Base-by-base conservation (phyloP, 495 filamentous ascomycete genomes). In the Cercophora scortea region DNA sequence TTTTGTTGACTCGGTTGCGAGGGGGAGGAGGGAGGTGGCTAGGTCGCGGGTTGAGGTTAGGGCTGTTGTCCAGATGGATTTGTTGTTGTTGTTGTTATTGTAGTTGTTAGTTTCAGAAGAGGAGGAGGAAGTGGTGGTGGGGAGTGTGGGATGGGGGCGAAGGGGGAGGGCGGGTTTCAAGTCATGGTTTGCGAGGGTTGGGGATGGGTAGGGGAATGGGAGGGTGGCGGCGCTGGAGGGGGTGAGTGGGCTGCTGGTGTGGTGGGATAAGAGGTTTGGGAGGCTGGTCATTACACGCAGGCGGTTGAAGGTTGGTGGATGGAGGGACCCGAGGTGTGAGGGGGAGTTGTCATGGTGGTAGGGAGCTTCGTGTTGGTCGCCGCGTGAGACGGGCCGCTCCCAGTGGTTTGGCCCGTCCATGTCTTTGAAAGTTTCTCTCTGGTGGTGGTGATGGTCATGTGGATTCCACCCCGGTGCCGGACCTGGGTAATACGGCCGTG, bases 1-100 rank as follows among this genome's bases (percentile, higher is more conserved):
- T 44, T 80, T 83, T 13, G 77, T 87, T 11, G 79, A 83, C 55
- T 85, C 80, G 34, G 69, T 74, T 0, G 84, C 82, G 54, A 80
- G 83, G 12, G 71, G 69, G 41, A 88, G 73, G 33, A 88, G 65
- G 4, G 83, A 83, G 2, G 78, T 79, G 17, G 84, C 77, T 45
- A 86, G 82, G 60, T 87, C 78, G 10, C 76, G 72, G 0, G 80
- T 77, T 56, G 84, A 79, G 10, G 73, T 70, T 13, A 81, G 67
- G 53, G 76, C 78, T 8, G 61, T 57, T 47, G 73, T 68, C 71
- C 72, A 70, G 57, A 67, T 59, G 15, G 53, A 48, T 48, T 47
- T 60, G 17, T 53, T 45, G 41, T 19, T 44, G 12, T 9, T 9
- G 10, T 19, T 44, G 42, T 15, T 44, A 4, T 15, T 9, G 25